Evolutionary conservation across 257 asterid genomes (phyloP).

Genomic region (Solanum rostratum): DNA sequence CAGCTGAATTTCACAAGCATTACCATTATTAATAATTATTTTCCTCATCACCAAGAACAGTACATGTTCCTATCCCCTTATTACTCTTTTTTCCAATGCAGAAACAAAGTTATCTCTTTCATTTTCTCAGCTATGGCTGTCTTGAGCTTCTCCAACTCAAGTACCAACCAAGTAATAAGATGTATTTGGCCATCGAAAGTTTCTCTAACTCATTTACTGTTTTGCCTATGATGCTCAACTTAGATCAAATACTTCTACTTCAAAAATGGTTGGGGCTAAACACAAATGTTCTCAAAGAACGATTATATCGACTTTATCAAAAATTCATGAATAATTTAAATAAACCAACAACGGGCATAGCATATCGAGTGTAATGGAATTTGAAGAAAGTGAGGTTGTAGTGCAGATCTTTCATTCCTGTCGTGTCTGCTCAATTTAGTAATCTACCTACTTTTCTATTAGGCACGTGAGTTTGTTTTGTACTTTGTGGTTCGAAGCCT

Average conservation of each 20-base stretch:
- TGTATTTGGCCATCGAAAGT: background rate
- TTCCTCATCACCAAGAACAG: background rate
- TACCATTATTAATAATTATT: too few species aligned
- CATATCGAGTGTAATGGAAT: background rate
- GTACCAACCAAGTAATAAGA: background rate
- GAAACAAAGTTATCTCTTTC: background rate
- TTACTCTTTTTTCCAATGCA: background rate
- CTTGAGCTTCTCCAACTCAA: constrained; percentile 1
- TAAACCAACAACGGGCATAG: background rate
- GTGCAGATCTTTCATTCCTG: too few species aligned
- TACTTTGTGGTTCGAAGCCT: too few species aligned
- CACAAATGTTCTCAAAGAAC: background rate
- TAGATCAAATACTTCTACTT: background rate
- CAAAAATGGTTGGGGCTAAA: background rate
- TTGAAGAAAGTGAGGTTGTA: background rate
- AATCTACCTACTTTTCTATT: background rate
- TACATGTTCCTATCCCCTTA: background rate
- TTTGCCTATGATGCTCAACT: background rate
- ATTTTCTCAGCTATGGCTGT: background rate
- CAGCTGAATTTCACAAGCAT: background rate
- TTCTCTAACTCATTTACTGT: background rate
- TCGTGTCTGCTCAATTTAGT: too few species aligned
- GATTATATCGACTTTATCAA: too few species aligned
- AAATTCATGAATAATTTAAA: background rate
- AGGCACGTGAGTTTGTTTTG: background rate